Evolutionary conservation across 768 basidiomycete genomes (phyloP), one percentile per base, ranked within the genome.

Genomic region (Leccinum truebloodii): DNA sequence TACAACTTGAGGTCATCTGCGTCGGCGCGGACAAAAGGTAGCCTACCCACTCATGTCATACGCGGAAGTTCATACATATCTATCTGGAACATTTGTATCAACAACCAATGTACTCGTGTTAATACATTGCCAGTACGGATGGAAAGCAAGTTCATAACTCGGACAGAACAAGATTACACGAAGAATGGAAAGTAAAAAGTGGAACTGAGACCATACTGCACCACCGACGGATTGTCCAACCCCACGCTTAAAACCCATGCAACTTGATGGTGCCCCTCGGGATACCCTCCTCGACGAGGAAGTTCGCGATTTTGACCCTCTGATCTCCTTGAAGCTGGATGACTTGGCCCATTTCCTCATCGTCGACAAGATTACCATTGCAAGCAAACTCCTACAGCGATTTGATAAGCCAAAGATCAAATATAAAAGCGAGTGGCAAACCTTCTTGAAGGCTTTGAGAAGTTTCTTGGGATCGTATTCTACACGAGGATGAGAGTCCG

Each of bases 311-410:
- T 83, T 95, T 95, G 73, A 82, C 76, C 55, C 97, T 86, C 77
- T 99, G 97, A 78, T 99, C 97, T 63, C 97, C 97, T 75, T 98
- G 97, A 65, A 99, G 88, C 79, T 99, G 97, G 71, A 99, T 93
- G 74, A 99, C 93, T 79, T 95, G 85, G 59, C 97, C 97, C 80
- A 94, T 86, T 79, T 95, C 93, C 75, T 92, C 92, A 78, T 97
- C 93, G 56, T 95, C 92, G 65, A 97, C 92, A 68, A 99, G 85
- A 54, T 90, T 95, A 67, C 97, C 97, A 78, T 99, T 99, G 81
- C 95, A 98, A 65, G 95, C 95, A 68, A 98, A 97, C 82, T 97
- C 94, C 94, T 95, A 66, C 12, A 54, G 46, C 7, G 16, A 16
- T 22, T 32, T 8, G 18, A 35, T 69, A 13, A 60, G 62, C 69